Evolutionary conservation across 2,329 filamentous ascomycete genomes (phyloP).

Genomic region (Camillea tinctor): DNA sequence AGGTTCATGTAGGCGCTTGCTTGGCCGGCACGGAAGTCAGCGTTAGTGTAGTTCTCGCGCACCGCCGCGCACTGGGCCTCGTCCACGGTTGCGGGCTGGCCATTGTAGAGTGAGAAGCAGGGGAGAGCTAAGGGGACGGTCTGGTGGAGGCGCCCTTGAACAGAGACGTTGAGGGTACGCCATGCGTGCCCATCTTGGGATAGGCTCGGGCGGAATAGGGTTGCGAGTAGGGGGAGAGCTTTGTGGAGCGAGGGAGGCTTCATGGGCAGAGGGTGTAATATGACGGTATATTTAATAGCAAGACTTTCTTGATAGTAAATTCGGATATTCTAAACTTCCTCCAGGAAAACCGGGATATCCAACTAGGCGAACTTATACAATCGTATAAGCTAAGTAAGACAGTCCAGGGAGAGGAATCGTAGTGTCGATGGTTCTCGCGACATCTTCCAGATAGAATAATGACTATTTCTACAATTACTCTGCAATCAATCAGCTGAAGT

Average conservation of each 20-base stretch:
- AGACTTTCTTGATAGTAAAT: no score
- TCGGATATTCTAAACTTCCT: no score
- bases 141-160: conserved; percentile 20
- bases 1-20: conserved; percentile 28
- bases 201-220: background rate
- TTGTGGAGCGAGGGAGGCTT: background rate
- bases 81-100: conserved; percentile 13
- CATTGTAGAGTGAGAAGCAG: conserved; percentile 31
- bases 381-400: no score
- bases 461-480: no score
- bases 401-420: no score
- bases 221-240: background rate
- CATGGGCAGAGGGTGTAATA: background rate
- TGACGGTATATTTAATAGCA: background rate
- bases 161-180: conserved; percentile 16
- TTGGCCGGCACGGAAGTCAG: conserved; percentile 21
- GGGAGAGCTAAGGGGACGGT: conserved; percentile 25
- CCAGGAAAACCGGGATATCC: no score
- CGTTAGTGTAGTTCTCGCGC: conserved; percentile 26
- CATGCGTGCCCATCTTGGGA: conserved; percentile 5
- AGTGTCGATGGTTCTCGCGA: no score
- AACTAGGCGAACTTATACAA: no score
- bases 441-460: no score
- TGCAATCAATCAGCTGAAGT: no score
- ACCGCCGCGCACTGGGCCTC: conserved; percentile 22